Conservation (phyloP, 2,329 filamentous ascomycete genomes). For the Cladosporium sp. region DNA sequence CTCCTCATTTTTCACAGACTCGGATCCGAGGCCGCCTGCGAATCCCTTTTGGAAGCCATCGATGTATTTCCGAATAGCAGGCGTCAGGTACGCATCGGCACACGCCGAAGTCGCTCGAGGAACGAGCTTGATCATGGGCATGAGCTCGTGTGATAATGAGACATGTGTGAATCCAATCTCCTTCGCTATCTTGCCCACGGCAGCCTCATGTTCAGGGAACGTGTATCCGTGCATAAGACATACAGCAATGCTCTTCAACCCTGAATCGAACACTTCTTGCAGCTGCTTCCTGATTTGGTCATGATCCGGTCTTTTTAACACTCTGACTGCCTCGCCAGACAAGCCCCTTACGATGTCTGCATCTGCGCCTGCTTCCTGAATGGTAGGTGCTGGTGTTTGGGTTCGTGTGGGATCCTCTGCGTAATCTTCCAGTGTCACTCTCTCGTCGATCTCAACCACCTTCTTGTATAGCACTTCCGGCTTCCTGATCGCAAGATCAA, state of each 20-base stretch:
- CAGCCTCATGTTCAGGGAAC: constrained; percentile 30
- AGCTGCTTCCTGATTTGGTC: constrained; percentile 15
- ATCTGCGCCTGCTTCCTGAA: constrained; percentile 12
- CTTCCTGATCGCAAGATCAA: constrained; percentile 22
- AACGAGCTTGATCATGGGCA: constrained; percentile 18
- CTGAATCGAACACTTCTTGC: constrained; percentile 27
- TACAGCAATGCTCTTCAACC: constrained; percentile 34
- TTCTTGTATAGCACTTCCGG: constrained; percentile 22
- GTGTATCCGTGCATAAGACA: constrained; percentile 32
- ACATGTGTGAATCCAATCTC: constrained; percentile 28
- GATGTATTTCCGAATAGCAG: constrained; percentile 15
- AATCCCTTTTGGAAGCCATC: constrained; percentile 15
- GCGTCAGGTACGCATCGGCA: constrained; percentile 17
- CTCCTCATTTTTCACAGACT: not conserved
- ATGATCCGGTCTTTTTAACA: constrained; percentile 23
- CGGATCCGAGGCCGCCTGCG: constrained; percentile 1
- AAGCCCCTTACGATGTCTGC: constrained; percentile 34
- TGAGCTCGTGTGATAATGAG: constrained; percentile 24
- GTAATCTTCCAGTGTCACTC: constrained; percentile 33
- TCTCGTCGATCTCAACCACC: constrained; percentile 22
- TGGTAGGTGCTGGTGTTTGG: constrained; percentile 14
- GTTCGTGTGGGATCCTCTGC: constrained; percentile 24
- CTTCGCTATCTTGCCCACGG: constrained; percentile 24
- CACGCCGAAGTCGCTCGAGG: constrained; percentile 13
- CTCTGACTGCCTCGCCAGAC: constrained; percentile 27